These are phyloP conservation scores for Leccinum uliginosum DNA, from an alignment of 768 basidiomycete species.

Conservation along the genomic window DNA sequence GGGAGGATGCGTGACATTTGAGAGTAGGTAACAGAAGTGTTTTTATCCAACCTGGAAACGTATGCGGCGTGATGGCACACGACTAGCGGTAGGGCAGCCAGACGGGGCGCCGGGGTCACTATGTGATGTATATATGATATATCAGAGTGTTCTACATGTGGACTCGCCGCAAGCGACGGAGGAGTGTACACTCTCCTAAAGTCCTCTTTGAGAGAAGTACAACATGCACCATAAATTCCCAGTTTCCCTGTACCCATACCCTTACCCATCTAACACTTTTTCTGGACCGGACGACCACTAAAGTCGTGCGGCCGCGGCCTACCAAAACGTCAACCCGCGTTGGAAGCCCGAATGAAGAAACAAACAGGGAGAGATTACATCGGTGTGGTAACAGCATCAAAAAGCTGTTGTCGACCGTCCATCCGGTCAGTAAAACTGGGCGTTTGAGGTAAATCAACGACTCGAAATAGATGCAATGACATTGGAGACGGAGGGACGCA, in stretches of 20 bases:
- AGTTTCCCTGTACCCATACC: not conserved
- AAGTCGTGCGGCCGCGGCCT: not conserved
- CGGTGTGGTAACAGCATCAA: not conserved
- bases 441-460: not conserved
- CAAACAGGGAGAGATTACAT: slow-evolving; percentile 3
- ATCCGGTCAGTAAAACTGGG: slow-evolving; percentile 22
- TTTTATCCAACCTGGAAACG: not conserved
- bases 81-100: not conserved
- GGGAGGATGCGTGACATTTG: not conserved
- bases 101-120: not conserved
- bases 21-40: not conserved
- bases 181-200: not conserved
- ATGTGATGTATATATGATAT: not conserved
- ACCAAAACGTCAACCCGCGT: not conserved
- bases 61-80: not conserved
- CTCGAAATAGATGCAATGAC: not conserved
- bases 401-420: not conserved
- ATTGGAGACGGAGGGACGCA: not conserved
- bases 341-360: not conserved
- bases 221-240: not conserved
- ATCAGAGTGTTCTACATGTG: not conserved
- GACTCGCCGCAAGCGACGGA: not conserved
- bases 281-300: not conserved
- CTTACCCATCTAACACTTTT: not conserved
- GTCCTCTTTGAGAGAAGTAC: not conserved